These are phyloP conservation scores for Sutorius australiensis DNA, from an alignment of 768 basidiomycete species.

Conservation along the genomic window DNA sequence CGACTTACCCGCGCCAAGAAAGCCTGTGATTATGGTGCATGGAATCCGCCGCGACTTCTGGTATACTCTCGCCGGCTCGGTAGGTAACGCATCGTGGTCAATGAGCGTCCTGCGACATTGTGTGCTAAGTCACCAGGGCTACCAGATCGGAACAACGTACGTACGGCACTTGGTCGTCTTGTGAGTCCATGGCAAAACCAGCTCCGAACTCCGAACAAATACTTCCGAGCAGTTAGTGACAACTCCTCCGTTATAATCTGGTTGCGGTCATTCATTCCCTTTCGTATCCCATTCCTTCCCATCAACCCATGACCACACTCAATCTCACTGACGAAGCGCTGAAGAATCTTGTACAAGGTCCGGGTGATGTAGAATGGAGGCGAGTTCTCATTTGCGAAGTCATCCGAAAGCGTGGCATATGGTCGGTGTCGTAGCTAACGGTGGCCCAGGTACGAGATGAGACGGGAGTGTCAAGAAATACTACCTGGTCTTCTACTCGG, in stretches of 20 bases:
- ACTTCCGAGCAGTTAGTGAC: conserved; percentile 15
- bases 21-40: conserved; percentile 92
- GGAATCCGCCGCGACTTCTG: conserved; percentile 52
- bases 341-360: conserved; percentile 67
- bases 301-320: conserved; percentile 17
- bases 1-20: conserved; percentile 92
- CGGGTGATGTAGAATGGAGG: conserved; percentile 84
- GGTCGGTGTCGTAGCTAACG: conserved; percentile 11
- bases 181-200: conserved; percentile 36
- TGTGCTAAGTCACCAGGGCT: conserved; percentile 8
- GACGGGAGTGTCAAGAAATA: conserved; percentile 92
- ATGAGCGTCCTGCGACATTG: conserved; percentile 27
- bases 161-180: conserved; percentile 60
- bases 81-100: conserved; percentile 18
- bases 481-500: conserved; percentile 78
- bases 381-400: conserved; percentile 28
- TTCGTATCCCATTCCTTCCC: conserved; percentile 1
- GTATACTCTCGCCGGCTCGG: not conserved
- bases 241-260: not conserved
- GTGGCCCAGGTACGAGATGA: conserved; percentile 79
- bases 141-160: conserved; percentile 20
- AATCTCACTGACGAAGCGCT: conserved; percentile 39
- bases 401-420: not conserved
- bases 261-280: not conserved
- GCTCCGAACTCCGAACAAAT: conserved; percentile 28